Conservation (phyloP, 2,329 filamentous ascomycete species). For the Emmonsiellopsis sp. region DNA sequence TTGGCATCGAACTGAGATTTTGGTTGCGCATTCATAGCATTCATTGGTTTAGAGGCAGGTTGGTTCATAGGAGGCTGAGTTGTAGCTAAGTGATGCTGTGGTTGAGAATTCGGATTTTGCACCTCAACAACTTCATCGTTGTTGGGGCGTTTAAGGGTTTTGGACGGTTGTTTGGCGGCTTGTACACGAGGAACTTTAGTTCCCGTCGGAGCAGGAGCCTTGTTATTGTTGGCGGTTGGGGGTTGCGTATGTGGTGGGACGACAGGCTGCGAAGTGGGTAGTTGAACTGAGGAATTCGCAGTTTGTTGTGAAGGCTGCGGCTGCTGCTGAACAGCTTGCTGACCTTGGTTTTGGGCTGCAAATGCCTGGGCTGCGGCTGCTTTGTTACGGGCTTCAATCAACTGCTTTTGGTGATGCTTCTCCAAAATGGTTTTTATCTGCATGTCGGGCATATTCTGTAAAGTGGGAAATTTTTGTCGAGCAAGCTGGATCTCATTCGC, state of each 20-base stretch:
- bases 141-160: slow-evolving; percentile 34
- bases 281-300: slow-evolving; percentile 15
- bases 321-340: background rate
- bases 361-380: slow-evolving; percentile 13
- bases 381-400: slow-evolving; percentile 22
- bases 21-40: slow-evolving; percentile 34
- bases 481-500: slow-evolving; percentile 27
- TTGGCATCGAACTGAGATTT: slow-evolving; percentile 29
- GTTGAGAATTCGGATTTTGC: slow-evolving; percentile 28
- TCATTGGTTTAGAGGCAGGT: slow-evolving; percentile 15
- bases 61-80: slow-evolving; percentile 16
- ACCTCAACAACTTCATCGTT: slow-evolving; percentile 40
- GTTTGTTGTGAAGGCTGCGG: slow-evolving; percentile 12
- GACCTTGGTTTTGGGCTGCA: slow-evolving; percentile 10
- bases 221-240: background rate
- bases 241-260: slow-evolving; percentile 15
- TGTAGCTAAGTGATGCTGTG: slow-evolving; percentile 13
- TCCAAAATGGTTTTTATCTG: slow-evolving; percentile 30
- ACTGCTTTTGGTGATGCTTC: slow-evolving; percentile 27
- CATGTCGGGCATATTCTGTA: slow-evolving; percentile 32
- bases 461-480: slow-evolving; percentile 27
- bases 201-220: slow-evolving; percentile 14
- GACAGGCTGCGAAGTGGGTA: slow-evolving; percentile 16
- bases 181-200: slow-evolving; percentile 20
- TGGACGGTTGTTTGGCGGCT: slow-evolving; percentile 24